phyloP scores from a whole-genome alignment of 805 yeast genomes.

The Ogataea nonfermentans region DNA sequence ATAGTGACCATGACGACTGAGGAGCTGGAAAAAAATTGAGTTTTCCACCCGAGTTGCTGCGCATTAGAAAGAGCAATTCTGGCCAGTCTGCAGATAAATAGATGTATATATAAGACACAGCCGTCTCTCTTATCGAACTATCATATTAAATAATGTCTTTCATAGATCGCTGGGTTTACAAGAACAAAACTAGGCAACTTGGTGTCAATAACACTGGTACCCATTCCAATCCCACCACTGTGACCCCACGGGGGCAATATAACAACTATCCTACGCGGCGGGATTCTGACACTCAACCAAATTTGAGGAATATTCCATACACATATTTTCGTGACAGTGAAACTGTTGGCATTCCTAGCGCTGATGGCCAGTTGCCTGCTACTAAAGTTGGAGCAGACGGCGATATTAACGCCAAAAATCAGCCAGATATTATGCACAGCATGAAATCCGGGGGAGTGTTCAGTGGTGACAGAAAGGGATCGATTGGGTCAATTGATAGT shows the following conservation, averaged over 20 bases:
- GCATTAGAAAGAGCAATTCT: slow-evolving; percentile 1
- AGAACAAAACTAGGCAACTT: slow-evolving; percentile 19
- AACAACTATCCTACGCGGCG: slow-evolving; percentile 9
- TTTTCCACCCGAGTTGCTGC: slow-evolving; percentile 10
- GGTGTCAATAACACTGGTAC: slow-evolving; percentile 29
- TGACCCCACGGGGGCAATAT: slow-evolving; percentile 14
- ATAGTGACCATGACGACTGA: background rate
- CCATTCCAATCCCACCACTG: slow-evolving; percentile 17
- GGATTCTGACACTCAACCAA: slow-evolving; percentile 25
- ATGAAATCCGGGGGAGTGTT: background rate
- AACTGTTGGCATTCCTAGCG: slow-evolving; percentile 4
- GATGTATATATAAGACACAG: slow-evolving; percentile 5
- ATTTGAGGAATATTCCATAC: slow-evolving; percentile 32
- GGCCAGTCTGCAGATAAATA: slow-evolving; percentile 6
- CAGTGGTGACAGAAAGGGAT: slow-evolving; percentile 13
- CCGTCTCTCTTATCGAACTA: background rate
- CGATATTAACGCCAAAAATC: slow-evolving; percentile 3
- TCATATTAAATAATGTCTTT: slow-evolving; percentile 28
- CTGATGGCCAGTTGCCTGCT: slow-evolving; percentile 2
- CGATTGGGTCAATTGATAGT: slow-evolving; percentile 11
- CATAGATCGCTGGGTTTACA: slow-evolving; percentile 36
- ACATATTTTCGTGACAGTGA: slow-evolving; percentile 19
- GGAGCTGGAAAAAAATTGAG: slow-evolving; percentile 8
- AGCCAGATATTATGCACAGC: background rate
- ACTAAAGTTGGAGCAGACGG: slow-evolving; percentile 1